A percentile compares a stretch with the other conserved stretches of the same genome.
Conservation (phyloP, 2,329 filamentous ascomycete genomes). For the Endothia cerciana region DNA sequence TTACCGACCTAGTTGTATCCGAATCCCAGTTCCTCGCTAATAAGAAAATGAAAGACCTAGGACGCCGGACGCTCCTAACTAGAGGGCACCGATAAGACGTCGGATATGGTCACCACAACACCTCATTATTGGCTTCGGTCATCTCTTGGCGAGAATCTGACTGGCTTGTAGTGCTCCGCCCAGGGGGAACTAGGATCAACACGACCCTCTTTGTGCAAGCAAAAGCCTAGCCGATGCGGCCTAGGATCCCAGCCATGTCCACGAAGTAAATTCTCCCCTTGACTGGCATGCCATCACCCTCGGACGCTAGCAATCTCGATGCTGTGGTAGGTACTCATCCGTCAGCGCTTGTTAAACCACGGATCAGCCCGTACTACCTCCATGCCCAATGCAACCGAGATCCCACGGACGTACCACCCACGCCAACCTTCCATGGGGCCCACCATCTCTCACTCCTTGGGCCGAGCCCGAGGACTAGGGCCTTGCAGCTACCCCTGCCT, state of each 20-base stretch:
- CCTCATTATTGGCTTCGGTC: background rate
- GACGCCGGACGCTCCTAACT: background rate
- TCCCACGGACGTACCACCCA: background rate
- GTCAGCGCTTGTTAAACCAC: background rate
- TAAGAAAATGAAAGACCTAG: background rate
- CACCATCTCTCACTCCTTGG: background rate
- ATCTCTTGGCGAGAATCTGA: background rate
- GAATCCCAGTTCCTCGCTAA: background rate
- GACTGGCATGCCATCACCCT: background rate
- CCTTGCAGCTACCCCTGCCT: slow-evolving; percentile 22
- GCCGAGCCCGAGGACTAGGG: background rate
- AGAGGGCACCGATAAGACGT: background rate
- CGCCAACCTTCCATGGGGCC: background rate
- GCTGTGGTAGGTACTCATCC: background rate
- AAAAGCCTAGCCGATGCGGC: background rate
- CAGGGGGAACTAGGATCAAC: background rate
- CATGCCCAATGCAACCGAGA: slow-evolving; percentile 12
- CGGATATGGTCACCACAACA: background rate
- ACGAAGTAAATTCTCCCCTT: background rate
- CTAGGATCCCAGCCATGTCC: background rate
- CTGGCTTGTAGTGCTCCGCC: background rate
- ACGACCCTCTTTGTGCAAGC: background rate
- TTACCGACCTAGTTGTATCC: background rate
- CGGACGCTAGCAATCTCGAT: slow-evolving; percentile 3
- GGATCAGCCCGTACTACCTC: background rate